phyloP scores from a whole-genome alignment of 192 early-diverging fungal genomes.

The Podila verticillata region DNA sequence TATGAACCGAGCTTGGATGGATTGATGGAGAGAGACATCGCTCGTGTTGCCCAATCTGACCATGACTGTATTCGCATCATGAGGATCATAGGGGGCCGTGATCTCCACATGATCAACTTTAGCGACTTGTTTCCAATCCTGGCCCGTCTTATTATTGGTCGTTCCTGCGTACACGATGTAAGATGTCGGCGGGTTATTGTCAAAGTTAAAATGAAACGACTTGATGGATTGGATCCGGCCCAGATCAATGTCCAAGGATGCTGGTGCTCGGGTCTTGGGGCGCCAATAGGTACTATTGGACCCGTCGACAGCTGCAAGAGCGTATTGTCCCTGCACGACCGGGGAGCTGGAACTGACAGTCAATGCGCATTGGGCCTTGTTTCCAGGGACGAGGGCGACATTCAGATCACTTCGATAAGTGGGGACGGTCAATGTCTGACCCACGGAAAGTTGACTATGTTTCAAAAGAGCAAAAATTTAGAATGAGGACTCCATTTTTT shows the following conservation, averaged over 20 bases:
- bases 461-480: background rate
- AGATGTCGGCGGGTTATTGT: constrained; percentile 33
- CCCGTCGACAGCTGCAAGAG: constrained; percentile 38
- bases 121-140: constrained; percentile 20
- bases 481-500: too few relatives aligned
- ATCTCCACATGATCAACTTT: constrained; percentile 43
- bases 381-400: constrained; percentile 31
- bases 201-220: constrained; percentile 48
- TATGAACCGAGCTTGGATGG: constrained; percentile 25
- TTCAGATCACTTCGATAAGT: constrained; percentile 47
- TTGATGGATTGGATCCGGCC: constrained; percentile 27
- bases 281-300: constrained; percentile 51
- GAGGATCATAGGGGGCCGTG: constrained; percentile 41
- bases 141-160: background rate
- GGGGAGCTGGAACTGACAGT: constrained; percentile 12
- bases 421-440: constrained; percentile 22
- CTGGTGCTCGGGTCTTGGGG: constrained; percentile 19
- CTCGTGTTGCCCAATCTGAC: constrained; percentile 38
- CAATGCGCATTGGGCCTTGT: constrained; percentile 35
- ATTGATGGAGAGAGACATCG: constrained; percentile 23
- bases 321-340: constrained; percentile 39
- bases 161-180: constrained; percentile 30
- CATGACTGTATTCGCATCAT: constrained; percentile 14
- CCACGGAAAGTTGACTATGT: constrained; percentile 30
- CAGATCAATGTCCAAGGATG: constrained; percentile 36